Conservation (phyloP, 306 rosid genomes). For the Corylus americana region DNA sequence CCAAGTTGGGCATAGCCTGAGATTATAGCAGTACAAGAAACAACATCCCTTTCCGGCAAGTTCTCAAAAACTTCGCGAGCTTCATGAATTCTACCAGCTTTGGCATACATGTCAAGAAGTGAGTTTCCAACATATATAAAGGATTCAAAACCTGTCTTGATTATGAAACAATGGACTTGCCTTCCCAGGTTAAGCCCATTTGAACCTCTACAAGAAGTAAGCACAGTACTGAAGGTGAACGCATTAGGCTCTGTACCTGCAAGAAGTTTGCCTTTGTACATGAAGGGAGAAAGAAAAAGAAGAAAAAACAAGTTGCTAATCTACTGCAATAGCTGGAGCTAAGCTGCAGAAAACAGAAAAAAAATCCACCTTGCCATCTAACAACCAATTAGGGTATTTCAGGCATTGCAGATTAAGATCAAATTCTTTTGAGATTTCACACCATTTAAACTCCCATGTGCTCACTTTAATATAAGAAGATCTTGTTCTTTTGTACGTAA, state of each 20-base stretch:
- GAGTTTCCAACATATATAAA: constrained; percentile 88
- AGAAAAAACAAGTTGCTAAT: background rate
- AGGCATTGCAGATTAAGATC: background rate
- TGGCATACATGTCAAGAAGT: constrained; percentile 92
- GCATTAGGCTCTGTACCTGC: constrained; percentile 80
- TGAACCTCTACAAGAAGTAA: constrained; percentile 69
- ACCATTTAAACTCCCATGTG: background rate
- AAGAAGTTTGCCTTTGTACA: constrained; percentile 2
- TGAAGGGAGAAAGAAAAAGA: background rate
- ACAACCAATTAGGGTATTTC: background rate
- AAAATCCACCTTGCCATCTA: background rate
- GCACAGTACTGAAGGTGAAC: constrained; percentile 76
- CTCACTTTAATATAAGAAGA: background rate
- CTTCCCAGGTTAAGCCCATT: constrained; percentile 55
- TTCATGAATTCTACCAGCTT: constrained; percentile 70
- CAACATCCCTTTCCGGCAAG: constrained; percentile 85
- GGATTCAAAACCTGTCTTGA: constrained; percentile 53
- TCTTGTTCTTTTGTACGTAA: background rate
- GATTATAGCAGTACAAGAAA: constrained; percentile 81
- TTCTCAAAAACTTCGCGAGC: constrained; percentile 60
- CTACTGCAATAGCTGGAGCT: background rate
- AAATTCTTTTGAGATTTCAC: background rate
- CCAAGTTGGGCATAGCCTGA: constrained; percentile 91
- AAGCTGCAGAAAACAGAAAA: background rate
- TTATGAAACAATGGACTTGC: constrained; percentile 71